These are phyloP conservation scores for Lactifluus piperatus DNA, from an alignment of 768 basidiomycete species.

Conservation along the genomic window DNA sequence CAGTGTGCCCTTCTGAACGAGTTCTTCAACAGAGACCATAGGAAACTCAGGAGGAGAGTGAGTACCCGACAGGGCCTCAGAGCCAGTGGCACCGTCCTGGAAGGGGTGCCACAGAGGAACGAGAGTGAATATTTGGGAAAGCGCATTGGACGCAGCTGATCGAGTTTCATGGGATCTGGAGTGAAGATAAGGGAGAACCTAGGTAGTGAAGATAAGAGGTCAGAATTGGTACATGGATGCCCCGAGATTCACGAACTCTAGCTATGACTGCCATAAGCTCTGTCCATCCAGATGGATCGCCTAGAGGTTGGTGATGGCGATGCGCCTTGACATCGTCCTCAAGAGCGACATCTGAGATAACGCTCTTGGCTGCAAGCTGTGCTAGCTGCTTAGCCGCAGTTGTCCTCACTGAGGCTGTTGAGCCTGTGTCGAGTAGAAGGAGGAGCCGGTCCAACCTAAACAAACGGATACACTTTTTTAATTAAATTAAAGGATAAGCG, in stretches of 20 bases:
- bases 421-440: conserved; percentile 90
- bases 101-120: conserved; percentile 74
- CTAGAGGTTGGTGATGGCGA: conserved; percentile 47
- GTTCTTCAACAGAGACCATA: conserved; percentile 64
- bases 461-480: not conserved
- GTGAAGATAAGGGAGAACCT: conserved; percentile 88
- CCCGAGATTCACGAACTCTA: conserved; percentile 43
- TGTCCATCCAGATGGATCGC: conserved; percentile 75
- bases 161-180: conserved; percentile 92
- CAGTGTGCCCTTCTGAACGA: conserved; percentile 67
- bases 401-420: conserved; percentile 77
- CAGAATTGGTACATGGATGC: not conserved
- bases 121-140: conserved; percentile 78
- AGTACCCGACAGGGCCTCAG: conserved; percentile 22
- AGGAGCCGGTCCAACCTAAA: conserved; percentile 92
- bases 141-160: conserved; percentile 77
- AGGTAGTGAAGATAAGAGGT: conserved; percentile 1
- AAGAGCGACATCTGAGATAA: conserved; percentile 72
- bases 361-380: conserved; percentile 79
- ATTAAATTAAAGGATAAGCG: conserved; percentile 3
- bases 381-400: conserved; percentile 98
- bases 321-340: conserved; percentile 68
- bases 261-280: conserved; percentile 87
- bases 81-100: conserved; percentile 27
- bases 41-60: conserved; percentile 51